phyloP scores from a whole-genome alignment of 495 filamentous ascomycete species.

The Hypoxylon intermedium region DNA sequence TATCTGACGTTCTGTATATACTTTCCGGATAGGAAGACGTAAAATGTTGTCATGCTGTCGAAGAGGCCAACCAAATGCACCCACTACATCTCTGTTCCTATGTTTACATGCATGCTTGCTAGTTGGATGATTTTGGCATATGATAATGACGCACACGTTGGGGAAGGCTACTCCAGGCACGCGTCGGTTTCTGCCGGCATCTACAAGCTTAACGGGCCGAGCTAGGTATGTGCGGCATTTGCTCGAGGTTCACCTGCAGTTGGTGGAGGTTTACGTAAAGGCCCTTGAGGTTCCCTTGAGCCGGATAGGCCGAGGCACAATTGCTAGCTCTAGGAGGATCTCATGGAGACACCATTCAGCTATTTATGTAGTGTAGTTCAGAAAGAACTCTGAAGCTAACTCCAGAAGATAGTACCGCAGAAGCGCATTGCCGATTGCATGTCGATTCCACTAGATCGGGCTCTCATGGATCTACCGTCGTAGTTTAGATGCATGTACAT shows the following conservation, averaged over 20 bases:
- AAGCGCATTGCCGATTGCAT: too few species aligned
- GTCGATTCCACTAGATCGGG: too few species aligned
- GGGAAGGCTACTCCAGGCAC: slow-evolving; percentile 5
- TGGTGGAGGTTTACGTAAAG: neutral
- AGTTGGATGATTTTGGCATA: slow-evolving; percentile 16
- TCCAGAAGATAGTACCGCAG: too few species aligned
- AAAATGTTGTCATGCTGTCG: too few species aligned
- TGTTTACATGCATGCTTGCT: neutral
- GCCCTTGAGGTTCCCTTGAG: slow-evolving; percentile 20
- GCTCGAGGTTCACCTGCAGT: neutral
- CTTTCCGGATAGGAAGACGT: slow-evolving; percentile 17
- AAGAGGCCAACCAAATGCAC: neutral
- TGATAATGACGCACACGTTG: slow-evolving; percentile 31
- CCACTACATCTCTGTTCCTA: neutral
- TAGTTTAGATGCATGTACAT: too few species aligned
- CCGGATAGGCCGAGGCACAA: slow-evolving; percentile 30
- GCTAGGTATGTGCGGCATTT: neutral
- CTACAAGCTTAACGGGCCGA: slow-evolving; percentile 4
- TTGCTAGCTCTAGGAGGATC: too few species aligned
- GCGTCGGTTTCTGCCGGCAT: slow-evolving; percentile 25
- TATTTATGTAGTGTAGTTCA: too few species aligned
- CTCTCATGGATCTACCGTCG: too few species aligned
- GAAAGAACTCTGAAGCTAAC: too few species aligned
- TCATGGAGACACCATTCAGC: too few species aligned
- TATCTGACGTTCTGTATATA: slow-evolving; percentile 26